These are phyloP conservation scores for Conringia planisiliqua DNA, from an alignment of 345 rosid genomes.

Conservation along the genomic window DNA sequence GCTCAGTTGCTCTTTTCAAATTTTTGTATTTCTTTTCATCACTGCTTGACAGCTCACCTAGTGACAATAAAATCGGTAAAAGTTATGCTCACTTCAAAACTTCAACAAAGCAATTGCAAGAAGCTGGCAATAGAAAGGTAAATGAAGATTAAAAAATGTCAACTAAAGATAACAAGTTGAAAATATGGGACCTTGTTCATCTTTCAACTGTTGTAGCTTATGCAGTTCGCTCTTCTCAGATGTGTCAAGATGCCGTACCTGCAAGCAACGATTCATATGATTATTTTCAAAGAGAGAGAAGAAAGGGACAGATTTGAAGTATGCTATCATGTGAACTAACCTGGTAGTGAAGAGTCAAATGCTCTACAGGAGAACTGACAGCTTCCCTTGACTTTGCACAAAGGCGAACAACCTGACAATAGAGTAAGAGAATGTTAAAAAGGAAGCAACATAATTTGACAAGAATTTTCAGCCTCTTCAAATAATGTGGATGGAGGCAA, in stretches of 20 bases:
- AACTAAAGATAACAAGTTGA: conserved; percentile 2
- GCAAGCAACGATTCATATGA: conserved; percentile 26
- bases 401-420: conserved; percentile 78
- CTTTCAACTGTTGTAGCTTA: conserved; percentile 97
- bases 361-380: conserved; percentile 98
- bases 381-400: conserved; percentile 99
- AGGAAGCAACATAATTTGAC: background rate
- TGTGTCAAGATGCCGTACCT: conserved; percentile 99
- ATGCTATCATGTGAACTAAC: conserved; percentile 38
- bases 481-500: background rate
- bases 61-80: background rate
- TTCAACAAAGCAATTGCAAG: background rate
- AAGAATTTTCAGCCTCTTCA: background rate
- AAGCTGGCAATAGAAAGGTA: conserved; percentile 7
- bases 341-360: conserved; percentile 99
- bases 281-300: background rate
- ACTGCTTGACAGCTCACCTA: conserved; percentile 97
- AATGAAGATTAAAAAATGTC: background rate
- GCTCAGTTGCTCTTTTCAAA: conserved; percentile 91
- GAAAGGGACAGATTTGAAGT: background rate
- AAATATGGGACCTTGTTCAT: conserved; percentile 81
- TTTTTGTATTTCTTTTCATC: conserved; percentile 99
- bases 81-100: background rate
- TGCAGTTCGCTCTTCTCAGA: conserved; percentile 99
- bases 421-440: conserved; percentile 6